Base-by-base conservation (phyloP, 1,139 yeast species). In the Suhomyces terraborum region DNA sequence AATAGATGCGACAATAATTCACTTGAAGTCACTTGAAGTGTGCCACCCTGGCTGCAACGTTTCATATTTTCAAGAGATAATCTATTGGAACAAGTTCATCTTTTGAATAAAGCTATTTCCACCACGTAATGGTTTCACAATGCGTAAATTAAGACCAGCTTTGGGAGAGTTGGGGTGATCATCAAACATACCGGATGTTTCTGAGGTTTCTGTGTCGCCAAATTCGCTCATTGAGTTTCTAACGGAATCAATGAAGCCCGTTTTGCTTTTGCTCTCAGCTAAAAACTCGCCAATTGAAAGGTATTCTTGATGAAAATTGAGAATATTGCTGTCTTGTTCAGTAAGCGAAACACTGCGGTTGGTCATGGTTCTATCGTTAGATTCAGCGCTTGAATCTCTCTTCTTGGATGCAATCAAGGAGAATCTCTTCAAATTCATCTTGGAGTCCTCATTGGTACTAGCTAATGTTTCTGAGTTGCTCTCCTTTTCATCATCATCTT, bases 91-190 rank as follows among this genome's bases (percentile, higher is more conserved):
- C 19, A 51, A 41, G 32, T 50, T 49, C 43, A 49, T 48, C 34
- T 41, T 50, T 30, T 43, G 52, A 32, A 50, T 46, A 14, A 50
- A 36, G 25, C 41, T 47, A 24, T 58, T 59, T 4, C 84, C 84
- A 2, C 87, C 87, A 38, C 85, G 67, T 45, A 83, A 57, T 1
- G 93, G 91, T 58, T 81, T 82, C 30, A 84, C 80, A 17, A 84
- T 83, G 45, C 81, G 65, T 43, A 79, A 59, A 54, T 78, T 77
- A 41, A 80, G 62, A 0, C 84, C 84, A 17, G 67, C 51, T 36
- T 57, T 62, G 16, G 72, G 69, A 6, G 69, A 62, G 4, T 61
- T 59, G 4, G 64, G 54, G 5, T 50, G 40, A 13, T 46, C 38
- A 19, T 47, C 51, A 43, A 51, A 51, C 53, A 51, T 51, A 26